Evolutionary conservation across 371 early-diverging fungal genomes (phyloP).

Genomic region (Mortierella sp.): DNA sequence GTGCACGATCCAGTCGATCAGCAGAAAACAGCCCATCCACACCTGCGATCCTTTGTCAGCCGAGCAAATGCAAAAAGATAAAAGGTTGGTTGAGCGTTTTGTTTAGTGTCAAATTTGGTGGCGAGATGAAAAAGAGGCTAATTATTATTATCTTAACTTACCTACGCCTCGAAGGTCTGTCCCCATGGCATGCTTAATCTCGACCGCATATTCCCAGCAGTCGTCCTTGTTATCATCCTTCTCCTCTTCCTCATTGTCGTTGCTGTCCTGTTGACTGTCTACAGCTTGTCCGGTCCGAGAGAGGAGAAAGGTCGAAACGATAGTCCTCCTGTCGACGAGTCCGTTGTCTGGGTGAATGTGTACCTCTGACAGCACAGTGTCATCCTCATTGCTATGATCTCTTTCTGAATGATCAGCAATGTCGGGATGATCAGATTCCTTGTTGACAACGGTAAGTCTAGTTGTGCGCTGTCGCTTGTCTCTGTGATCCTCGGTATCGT

Average conservation of each 20-base stretch:
- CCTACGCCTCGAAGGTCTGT: constrained; percentile 40
- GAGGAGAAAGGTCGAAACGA: constrained; percentile 21
- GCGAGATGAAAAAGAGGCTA: not conserved
- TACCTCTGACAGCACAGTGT: constrained; percentile 44
- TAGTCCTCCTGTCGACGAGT: constrained; percentile 29
- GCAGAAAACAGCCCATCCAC: constrained; percentile 50
- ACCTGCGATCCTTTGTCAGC: constrained; percentile 34
- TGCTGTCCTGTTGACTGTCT: not conserved
- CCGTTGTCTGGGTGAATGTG: constrained; percentile 49
- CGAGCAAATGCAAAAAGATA: not conserved
- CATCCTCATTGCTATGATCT: constrained; percentile 21
- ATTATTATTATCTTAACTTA: constrained; percentile 2
- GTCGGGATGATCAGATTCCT: not conserved
- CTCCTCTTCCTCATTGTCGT: not conserved
- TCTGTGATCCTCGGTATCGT: not conserved
- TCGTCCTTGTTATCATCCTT: not conserved
- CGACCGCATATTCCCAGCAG: constrained; percentile 27
- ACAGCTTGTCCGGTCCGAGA: not conserved
- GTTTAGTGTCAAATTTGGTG: not conserved
- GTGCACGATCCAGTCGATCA: constrained; percentile 37
- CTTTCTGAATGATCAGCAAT: not conserved
- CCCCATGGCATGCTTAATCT: constrained; percentile 51
- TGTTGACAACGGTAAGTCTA: not conserved
- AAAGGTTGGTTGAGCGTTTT: not conserved
- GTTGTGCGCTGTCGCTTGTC: not conserved